A percentile compares a stretch with the other conserved stretches of the same genome.
Evolutionary conservation across 306 rosid species (phyloP).

Genomic region (Vachellia collinsii): DNA sequence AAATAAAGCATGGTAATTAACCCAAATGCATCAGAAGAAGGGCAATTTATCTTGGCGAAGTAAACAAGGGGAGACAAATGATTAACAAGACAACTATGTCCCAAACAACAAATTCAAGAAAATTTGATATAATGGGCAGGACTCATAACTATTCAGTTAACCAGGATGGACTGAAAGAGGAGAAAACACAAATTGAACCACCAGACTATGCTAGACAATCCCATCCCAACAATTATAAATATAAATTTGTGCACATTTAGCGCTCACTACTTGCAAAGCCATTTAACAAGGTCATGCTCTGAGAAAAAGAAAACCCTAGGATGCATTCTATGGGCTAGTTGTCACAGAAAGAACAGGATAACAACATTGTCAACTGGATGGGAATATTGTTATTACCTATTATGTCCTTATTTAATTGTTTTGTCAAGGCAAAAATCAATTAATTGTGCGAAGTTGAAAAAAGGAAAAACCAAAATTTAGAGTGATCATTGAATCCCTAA

Average conservation of each 20-base stretch:
- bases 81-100: not conserved
- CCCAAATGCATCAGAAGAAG: not conserved
- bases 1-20: not conserved
- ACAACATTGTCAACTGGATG: not conserved
- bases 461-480: not conserved
- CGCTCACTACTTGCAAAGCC: not conserved
- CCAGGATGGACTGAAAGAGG: not conserved
- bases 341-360: not conserved
- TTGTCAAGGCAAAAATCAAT: not conserved
- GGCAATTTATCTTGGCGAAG: not conserved
- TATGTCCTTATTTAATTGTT: not conserved
- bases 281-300: not conserved
- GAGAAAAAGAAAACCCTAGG: not conserved
- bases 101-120: not conserved
- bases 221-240: not conserved
- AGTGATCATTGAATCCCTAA: not conserved
- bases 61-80: not conserved
- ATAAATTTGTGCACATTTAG: constrained; percentile 2
- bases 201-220: not conserved
- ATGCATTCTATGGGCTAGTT: not conserved
- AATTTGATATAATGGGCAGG: not conserved
- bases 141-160: too few relatives aligned
- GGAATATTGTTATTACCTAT: not conserved
- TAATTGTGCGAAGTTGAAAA: not conserved
- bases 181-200: not conserved